Conservation (phyloP, 257 asterid species). For the Capsicum pubescens region DNA sequence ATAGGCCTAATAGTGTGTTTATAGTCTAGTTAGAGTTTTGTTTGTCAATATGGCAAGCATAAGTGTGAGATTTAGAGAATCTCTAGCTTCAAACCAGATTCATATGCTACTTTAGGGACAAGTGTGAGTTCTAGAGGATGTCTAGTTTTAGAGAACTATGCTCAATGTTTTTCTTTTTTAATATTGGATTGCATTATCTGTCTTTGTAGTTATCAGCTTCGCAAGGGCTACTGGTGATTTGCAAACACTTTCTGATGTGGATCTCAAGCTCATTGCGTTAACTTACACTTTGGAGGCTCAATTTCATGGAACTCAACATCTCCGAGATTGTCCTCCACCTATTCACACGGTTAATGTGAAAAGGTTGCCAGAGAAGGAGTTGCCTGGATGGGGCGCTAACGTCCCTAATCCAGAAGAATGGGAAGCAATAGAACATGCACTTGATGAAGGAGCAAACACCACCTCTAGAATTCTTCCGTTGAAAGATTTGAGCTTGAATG, state of each 20-base stretch:
- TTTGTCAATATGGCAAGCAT: neutral
- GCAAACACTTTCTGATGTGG: conserved; percentile 98
- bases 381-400: conserved; percentile 98
- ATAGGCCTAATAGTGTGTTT: neutral
- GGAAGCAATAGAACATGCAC: conserved; percentile 84
- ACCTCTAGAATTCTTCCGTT: conserved; percentile 79
- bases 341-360: conserved; percentile 77
- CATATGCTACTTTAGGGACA: neutral
- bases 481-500: conserved; percentile 62
- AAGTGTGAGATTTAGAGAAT: neutral
- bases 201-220: conserved; percentile 70
- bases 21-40: neutral
- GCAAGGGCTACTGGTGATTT: conserved; percentile 98
- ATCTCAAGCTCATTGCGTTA: conserved; percentile 93
- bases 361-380: conserved; percentile 91
- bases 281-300: conserved; percentile 84
- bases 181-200: neutral
- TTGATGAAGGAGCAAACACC: conserved; percentile 52
- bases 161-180: neutral
- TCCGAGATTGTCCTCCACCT: conserved; percentile 85
- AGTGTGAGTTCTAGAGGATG: neutral
- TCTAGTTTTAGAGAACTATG: neutral
- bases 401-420: conserved; percentile 93
- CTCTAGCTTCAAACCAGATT: neutral
- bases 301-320: conserved; percentile 78